Evolutionary conservation across 2,329 filamentous ascomycete species (phyloP).

Genomic region (Coniochaeta sp.): DNA sequence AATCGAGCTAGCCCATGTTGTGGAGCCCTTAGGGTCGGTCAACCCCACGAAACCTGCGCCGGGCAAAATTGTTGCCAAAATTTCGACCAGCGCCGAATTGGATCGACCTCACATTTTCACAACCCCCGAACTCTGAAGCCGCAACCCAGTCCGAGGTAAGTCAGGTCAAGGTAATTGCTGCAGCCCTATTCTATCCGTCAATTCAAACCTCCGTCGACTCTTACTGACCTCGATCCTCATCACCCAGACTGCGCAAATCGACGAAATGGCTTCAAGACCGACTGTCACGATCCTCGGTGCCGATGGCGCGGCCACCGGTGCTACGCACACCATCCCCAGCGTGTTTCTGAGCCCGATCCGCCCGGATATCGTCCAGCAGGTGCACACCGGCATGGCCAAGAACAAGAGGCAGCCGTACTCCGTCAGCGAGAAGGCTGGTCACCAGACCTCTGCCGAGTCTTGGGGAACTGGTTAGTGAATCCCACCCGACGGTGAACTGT

Average conservation of each 20-base stretch:
- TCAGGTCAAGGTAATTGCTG: slow-evolving; percentile 1
- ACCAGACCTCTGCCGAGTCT: slow-evolving; percentile 99
- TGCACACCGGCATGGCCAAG: slow-evolving; percentile 99
- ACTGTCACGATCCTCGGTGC: slow-evolving; percentile 96
- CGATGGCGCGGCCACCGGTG: slow-evolving; percentile 86
- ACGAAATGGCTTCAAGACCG: slow-evolving; percentile 88
- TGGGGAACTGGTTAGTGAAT: slow-evolving; percentile 86
- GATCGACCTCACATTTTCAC: slow-evolving; percentile 3
- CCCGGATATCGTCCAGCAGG: slow-evolving; percentile 97
- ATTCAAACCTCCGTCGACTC: not conserved
- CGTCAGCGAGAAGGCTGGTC: slow-evolving; percentile 99
- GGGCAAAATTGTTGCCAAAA: slow-evolving; percentile 14
- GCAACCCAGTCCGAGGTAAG: slow-evolving; percentile 7
- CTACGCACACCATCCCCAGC: slow-evolving; percentile 86
- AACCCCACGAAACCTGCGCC: slow-evolving; percentile 17
- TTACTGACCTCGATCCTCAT: slow-evolving; percentile 8
- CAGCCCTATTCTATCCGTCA: not conserved
- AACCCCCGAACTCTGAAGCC: slow-evolving; percentile 15
- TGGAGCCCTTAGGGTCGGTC: slow-evolving; percentile 3
- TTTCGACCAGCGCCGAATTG: slow-evolving; percentile 12
- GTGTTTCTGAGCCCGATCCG: slow-evolving; percentile 98
- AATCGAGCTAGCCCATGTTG: not conserved
- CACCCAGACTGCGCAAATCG: slow-evolving; percentile 10
- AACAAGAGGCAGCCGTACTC: slow-evolving; percentile 99
- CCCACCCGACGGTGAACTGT: not conserved